Base-by-base conservation (phyloP, 495 filamentous ascomycete genomes). In the Aspergillus ellipticus region DNA sequence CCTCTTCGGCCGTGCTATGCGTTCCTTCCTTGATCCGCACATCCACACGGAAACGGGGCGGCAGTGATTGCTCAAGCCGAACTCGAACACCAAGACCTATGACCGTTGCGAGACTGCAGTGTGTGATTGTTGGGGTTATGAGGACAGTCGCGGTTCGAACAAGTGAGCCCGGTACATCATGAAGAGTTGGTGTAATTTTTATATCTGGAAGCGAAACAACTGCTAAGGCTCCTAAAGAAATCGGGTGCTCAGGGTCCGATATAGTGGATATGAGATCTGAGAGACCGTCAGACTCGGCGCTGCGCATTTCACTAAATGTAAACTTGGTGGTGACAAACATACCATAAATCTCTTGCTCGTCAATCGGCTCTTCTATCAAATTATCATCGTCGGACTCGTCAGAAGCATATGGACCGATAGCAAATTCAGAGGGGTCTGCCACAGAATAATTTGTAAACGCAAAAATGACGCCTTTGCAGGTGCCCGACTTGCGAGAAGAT, bases 41-140 rank as follows among this genome's bases (percentile, higher is more conserved):
- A 72, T 97, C 92, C 9, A 97, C 79, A 17, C 94, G 83, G 68
- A 92, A 98, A 52, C 92, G 85, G n/a, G 94, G 88, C 1, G 94
- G 95, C 42, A 98, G 79, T 8, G 88, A 85, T 68, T 96, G 89
- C 66, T 97, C 91, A 22, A 98, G 79, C 28, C 95, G 81, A 45
- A 96, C 92, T 16, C 94, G 82, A 13, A 98, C 90, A 15, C 94
- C 93, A 6, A 98, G 81, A 2, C 95, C 94, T 69, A 98, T 97
- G 49, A 97, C 91, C 0, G 95, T 97, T 9, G 94, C 95, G 13
- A 97, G 81, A 33, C 89, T 93, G 75, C 94, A 98, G 64, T 97
- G 95, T 17, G 92, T 96, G 65, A 97, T 90, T 16, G 95, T 98
- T n/a, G 94, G 94, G 3, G 94, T 98, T 50, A 98, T 86, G n/a